Conservation (phyloP, 805 yeast species). For the Candida nanaspora region DNA sequence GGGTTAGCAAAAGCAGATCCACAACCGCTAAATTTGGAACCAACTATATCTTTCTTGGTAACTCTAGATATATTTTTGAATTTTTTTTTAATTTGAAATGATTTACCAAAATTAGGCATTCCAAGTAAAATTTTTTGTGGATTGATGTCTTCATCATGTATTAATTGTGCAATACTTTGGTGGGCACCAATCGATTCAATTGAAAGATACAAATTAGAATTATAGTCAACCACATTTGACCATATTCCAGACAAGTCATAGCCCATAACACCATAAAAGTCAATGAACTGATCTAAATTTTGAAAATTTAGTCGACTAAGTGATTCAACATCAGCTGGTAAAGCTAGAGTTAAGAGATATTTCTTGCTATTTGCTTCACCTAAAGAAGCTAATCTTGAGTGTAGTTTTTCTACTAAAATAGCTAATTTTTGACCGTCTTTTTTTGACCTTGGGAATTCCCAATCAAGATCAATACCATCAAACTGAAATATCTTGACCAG, state of each 20-base stretch:
- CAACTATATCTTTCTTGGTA: neutral
- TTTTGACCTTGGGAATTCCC: slow-evolving; percentile 73
- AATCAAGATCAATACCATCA: slow-evolving; percentile 91
- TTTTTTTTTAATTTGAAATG: slow-evolving; percentile 7
- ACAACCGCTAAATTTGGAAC: slow-evolving; percentile 12
- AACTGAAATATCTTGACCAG: slow-evolving; percentile 51
- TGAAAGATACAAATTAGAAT: slow-evolving; percentile 51
- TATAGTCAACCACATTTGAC: slow-evolving; percentile 57
- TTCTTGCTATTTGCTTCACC: slow-evolving; percentile 21
- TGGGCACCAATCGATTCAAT: slow-evolving; percentile 26
- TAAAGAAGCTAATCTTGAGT: slow-evolving; percentile 25
- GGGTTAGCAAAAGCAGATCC: slow-evolving; percentile 6
- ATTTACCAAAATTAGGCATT: slow-evolving; percentile 78
- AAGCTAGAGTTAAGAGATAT: slow-evolving; percentile 59
- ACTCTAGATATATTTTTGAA: neutral
- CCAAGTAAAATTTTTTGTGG: slow-evolving; percentile 59
- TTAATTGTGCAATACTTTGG: slow-evolving; percentile 31
- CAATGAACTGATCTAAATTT: slow-evolving; percentile 51
- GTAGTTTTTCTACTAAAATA: slow-evolving; percentile 28
- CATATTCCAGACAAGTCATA: slow-evolving; percentile 84
- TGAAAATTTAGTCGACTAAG: slow-evolving; percentile 35
- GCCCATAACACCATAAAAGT: slow-evolving; percentile 84
- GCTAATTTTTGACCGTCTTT: slow-evolving; percentile 40
- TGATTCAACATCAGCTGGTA: slow-evolving; percentile 57
- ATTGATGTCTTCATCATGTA: slow-evolving; percentile 23